phyloP scores from a whole-genome alignment of 768 basidiomycete species.

The Xerocomellus chrysenteron region DNA sequence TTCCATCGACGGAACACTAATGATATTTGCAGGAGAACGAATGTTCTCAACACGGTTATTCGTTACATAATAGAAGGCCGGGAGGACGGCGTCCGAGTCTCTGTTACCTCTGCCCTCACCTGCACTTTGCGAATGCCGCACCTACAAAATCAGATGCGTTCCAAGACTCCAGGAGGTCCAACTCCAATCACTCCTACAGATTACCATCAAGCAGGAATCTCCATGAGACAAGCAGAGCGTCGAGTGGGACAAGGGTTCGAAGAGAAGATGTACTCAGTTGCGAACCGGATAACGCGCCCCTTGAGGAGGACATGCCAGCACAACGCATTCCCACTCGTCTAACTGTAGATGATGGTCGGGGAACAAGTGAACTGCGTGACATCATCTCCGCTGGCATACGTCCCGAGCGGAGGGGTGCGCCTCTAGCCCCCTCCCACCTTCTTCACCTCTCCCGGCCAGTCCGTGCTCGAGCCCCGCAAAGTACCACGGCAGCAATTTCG shows the following conservation, averaged over 20 bases:
- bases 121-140: slow-evolving; percentile 12
- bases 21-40: not conserved
- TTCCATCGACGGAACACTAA: not conserved
- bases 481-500: not conserved
- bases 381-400: slow-evolving; percentile 7
- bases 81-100: slow-evolving; percentile 2
- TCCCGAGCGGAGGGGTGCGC: slow-evolving; percentile 24
- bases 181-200: too few species aligned
- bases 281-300: slow-evolving; percentile 41
- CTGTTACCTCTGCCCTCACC: slow-evolving; percentile 28
- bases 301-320: slow-evolving; percentile 39
- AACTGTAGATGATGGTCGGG: not conserved
- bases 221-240: not conserved
- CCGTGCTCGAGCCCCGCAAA: slow-evolving; percentile 36
- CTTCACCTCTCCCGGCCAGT: slow-evolving; percentile 59
- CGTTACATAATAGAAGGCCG: too few species aligned
- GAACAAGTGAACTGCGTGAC: slow-evolving; percentile 18
- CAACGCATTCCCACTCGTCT: slow-evolving; percentile 6
- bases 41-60: not conserved
- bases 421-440: slow-evolving; percentile 58
- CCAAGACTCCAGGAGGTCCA: not conserved
- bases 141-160: not conserved
- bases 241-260: slow-evolving; percentile 24
- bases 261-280: slow-evolving; percentile 23
- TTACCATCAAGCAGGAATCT: not conserved